Conservation (phyloP, 78 protist genomes). For the Emiliania huxleyi region DNA sequence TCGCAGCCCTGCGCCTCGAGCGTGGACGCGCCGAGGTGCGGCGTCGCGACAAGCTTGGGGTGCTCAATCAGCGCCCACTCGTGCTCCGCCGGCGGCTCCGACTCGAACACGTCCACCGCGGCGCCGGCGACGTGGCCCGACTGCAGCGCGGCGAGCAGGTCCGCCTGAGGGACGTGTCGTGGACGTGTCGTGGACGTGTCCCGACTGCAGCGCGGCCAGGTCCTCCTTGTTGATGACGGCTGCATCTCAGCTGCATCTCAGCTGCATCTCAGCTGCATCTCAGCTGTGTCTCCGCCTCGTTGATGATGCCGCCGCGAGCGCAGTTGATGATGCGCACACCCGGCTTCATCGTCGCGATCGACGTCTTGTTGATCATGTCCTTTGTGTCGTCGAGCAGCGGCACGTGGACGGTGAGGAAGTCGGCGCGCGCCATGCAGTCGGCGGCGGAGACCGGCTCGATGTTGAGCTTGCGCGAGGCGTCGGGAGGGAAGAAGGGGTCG, state of each 20-base stretch:
- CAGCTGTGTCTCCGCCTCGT: too few relatives aligned
- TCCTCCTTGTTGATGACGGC: too few relatives aligned
- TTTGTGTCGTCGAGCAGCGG: constrained; percentile 29
- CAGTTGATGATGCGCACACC: constrained; percentile 42
- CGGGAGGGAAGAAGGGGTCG: constrained; percentile 45
- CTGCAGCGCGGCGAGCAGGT: constrained; percentile 22
- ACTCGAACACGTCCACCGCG: constrained; percentile 57
- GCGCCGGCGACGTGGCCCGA: constrained; percentile 43
- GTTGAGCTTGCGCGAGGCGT: not conserved
- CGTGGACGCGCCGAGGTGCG: constrained; percentile 59
- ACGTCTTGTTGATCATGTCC: not conserved
- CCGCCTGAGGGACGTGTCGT: too few relatives aligned
- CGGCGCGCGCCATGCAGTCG: not conserved
- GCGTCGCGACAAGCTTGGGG: constrained; percentile 34
- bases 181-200: too few relatives aligned
- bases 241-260: too few relatives aligned
- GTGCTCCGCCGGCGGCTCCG: constrained; percentile 49
- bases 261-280: too few relatives aligned
- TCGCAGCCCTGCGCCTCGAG: not conserved
- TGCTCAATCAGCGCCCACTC: constrained; percentile 13
- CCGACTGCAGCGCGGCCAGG: too few relatives aligned
- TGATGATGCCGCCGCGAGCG: constrained; percentile 58
- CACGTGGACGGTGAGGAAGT: constrained; percentile 48
- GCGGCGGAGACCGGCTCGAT: constrained; percentile 29
- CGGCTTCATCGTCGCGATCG: constrained; percentile 23